Evolutionary conservation across 768 basidiomycete species (phyloP).

Genomic region (Cystobasidiopsis lactophilus): DNA sequence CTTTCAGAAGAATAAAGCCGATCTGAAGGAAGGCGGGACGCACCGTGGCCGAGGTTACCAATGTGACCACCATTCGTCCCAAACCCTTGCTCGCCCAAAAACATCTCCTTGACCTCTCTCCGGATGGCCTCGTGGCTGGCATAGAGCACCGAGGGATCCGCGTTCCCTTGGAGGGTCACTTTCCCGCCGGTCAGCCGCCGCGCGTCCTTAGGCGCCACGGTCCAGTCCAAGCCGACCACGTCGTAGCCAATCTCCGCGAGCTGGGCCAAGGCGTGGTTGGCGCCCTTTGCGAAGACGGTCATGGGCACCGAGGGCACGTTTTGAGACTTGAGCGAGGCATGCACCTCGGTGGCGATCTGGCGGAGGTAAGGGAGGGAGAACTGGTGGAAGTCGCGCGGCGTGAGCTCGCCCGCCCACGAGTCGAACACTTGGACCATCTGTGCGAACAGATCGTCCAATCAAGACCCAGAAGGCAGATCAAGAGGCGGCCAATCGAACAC

Average conservation of each 20-base stretch:
- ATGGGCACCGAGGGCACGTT: conserved; percentile 39
- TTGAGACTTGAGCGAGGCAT: conserved; percentile 36
- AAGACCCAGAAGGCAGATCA: neutral
- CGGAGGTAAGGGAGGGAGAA: conserved; percentile 65
- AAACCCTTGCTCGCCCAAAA: conserved; percentile 37
- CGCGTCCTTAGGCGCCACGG: conserved; percentile 52
- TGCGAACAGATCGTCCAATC: neutral
- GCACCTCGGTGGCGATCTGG: conserved; percentile 51
- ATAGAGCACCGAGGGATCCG: conserved; percentile 71
- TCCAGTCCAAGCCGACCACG: conserved; percentile 80
- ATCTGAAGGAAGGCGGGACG: neutral
- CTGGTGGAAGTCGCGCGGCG: conserved; percentile 57
- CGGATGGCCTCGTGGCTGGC: conserved; percentile 74
- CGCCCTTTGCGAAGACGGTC: conserved; percentile 87
- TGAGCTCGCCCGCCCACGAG: conserved; percentile 82
- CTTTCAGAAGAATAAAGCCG: neutral
- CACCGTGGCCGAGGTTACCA: conserved; percentile 73
- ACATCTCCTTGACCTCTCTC: conserved; percentile 58
- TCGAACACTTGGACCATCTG: conserved; percentile 94
- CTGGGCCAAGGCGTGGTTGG: conserved; percentile 44
- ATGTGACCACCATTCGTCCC: conserved; percentile 50
- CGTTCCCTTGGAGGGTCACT: conserved; percentile 69
- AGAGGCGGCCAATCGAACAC: conserved; percentile 11
- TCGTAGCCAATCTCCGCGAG: conserved; percentile 57
- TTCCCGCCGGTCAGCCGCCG: conserved; percentile 38